Base-by-base conservation (phyloP, 805 yeast species). In the Candida maesae region DNA sequence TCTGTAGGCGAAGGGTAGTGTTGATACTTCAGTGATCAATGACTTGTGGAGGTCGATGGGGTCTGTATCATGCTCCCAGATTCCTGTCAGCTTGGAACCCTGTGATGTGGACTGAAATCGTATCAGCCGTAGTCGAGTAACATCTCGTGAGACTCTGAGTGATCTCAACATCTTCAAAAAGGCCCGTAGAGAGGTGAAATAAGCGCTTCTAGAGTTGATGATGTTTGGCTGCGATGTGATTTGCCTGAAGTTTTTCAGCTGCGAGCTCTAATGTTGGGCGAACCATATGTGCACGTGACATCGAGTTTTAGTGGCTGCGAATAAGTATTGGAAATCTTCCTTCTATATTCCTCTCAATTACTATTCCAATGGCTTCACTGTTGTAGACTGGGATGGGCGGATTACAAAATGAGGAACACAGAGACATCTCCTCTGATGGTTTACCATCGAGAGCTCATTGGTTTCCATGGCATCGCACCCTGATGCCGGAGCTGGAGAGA, bases 1-100 rank as follows among this genome's bases (percentile, higher is more conserved):
- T 27, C 66, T 47, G 39, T 66, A 61, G 2, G 70, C 65, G 50
- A 55, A 68, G 5, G 58, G 55, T 12, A 67, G 27, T 2, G 45
- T 24, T 1, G 50, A 34, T 29, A 37, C 35, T n/a, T 49, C 50
- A 3, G 47, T 36, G 7, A 45, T 36, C 19, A 49, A 33, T 5
- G 50, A 41, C 16, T 39, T 43, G 23, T 32, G 18, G 20, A 37
- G 20, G 27, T 41, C 36, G 16, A 45, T 35, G 2, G 49, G 50
- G 27, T 49, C 52, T 10, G 42, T 26, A 16, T 49, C 52, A 36
- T 49, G 50, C 18, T 49, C 52, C 52, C 49, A 45, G 8, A 42
- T 31, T 11, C 48, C 49, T 2, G 19, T 23, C 2, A 39, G 30
- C 14, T 39, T 47, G 5, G 35, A 6, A n/a, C 33, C 19, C 8